A percentile compares a stretch with the other conserved stretches of the same genome.
Conservation (phyloP, 2,329 filamentous ascomycete species). For the Xylariaceae sp. region DNA sequence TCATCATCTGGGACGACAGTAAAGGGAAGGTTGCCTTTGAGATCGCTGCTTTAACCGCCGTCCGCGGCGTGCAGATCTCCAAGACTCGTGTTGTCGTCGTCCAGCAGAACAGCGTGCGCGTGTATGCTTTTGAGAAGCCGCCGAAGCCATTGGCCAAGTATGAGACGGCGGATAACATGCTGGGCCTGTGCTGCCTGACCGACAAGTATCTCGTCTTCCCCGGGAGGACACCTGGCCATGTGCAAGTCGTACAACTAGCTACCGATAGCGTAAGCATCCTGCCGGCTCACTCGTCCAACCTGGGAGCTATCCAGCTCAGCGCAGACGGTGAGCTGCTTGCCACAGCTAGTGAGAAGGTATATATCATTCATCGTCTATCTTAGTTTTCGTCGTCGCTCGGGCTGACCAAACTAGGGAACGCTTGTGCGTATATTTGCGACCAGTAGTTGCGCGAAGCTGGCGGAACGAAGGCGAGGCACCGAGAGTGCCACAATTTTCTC, state of each 20-base stretch:
- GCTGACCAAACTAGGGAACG: conserved; percentile 57
- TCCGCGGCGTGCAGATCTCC: conserved; percentile 74
- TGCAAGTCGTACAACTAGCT: conserved; percentile 75
- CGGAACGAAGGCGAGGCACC: conserved; percentile 81
- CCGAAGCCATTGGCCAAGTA: conserved; percentile 68
- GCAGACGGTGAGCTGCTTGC: conserved; percentile 75
- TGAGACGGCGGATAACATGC: conserved; percentile 79
- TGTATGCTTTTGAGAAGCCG: conserved; percentile 73
- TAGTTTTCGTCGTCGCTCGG: conserved; percentile 11
- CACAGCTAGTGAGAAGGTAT: conserved; percentile 77
- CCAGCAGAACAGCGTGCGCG: conserved; percentile 72
- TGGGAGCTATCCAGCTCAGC: conserved; percentile 76
- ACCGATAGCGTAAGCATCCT: conserved; percentile 88
- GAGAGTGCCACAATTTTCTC: conserved; percentile 86
- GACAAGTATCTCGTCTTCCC: conserved; percentile 74
- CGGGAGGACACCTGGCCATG: conserved; percentile 79
- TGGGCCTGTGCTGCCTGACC: conserved; percentile 74
- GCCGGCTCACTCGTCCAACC: conserved; percentile 74
- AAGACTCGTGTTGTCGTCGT: conserved; percentile 73
- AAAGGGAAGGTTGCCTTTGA: conserved; percentile 67
- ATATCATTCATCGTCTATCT: not conserved
- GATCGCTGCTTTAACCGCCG: conserved; percentile 74
- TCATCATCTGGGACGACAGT: conserved; percentile 88
- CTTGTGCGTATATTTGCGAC: conserved; percentile 82
- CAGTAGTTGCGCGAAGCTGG: conserved; percentile 70